Percentiles rank a stretch among this genome's conserved stretches.
Evolutionary conservation across 139 green algal genomes (phyloP).

Genomic region (Coelastrella sp.): DNA sequence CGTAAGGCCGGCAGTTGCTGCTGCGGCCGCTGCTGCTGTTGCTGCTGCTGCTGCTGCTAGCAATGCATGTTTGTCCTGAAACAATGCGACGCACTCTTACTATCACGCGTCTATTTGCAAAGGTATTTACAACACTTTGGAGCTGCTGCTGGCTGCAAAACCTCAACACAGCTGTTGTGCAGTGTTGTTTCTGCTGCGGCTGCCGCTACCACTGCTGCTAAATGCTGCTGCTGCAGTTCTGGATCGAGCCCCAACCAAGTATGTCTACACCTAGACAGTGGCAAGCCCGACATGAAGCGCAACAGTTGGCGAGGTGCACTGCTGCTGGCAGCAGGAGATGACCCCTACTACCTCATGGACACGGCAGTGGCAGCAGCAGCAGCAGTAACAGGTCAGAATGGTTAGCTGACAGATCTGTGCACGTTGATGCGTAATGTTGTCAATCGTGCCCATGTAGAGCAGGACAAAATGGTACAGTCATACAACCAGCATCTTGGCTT

Average conservation of each 20-base stretch:
- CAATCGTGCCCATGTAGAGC: too few species aligned
- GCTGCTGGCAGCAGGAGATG: constrained; percentile 33
- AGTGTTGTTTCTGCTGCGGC: not conserved
- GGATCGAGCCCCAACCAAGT: not conserved
- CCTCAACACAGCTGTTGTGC: too few species aligned
- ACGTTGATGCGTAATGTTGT: too few species aligned
- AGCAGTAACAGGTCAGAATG: constrained; percentile 50
- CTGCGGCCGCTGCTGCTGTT: not conserved
- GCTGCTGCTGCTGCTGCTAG: constrained; percentile 16
- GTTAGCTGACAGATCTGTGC: too few species aligned
- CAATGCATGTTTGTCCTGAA: not conserved
- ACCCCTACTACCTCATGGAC: constrained; percentile 69
- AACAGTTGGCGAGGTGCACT: constrained; percentile 39
- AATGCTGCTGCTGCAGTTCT: not conserved
- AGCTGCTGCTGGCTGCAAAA: too few species aligned
- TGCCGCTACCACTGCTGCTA: constrained; percentile 1
- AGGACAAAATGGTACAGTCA: too few species aligned
- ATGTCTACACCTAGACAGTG: constrained; percentile 37
- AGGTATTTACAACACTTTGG: too few species aligned
- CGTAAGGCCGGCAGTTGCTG: too few species aligned
- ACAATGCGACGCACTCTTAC: too few species aligned
- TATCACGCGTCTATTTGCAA: too few species aligned
- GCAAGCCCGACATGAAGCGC: not conserved
- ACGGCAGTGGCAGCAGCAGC: constrained; percentile 67
- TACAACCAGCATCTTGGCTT: too few species aligned